Evolutionary conservation across 2,329 filamentous ascomycete genomes (phyloP).

Genomic region (Emericellopsis atlantica): DNA sequence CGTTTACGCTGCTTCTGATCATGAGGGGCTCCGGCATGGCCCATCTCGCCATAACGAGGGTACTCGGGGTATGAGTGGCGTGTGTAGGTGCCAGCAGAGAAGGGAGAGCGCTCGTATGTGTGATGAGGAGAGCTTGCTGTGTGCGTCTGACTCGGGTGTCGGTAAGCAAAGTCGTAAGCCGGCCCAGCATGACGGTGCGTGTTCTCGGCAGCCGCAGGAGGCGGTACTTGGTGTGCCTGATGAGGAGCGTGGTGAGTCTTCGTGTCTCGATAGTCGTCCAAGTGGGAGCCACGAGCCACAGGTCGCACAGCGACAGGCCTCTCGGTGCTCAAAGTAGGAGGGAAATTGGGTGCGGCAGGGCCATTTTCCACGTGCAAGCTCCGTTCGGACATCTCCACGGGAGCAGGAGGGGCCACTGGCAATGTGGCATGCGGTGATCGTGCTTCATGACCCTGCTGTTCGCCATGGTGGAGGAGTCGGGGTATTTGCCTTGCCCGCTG

Average conservation of each 20-base stretch:
- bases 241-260: neutral
- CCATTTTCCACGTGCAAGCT: conserved; percentile 14
- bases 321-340: conserved; percentile 22
- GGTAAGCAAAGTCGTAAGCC: no score
- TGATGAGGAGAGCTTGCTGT: conserved; percentile 27
- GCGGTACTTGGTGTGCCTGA: neutral
- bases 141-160: conserved; percentile 27
- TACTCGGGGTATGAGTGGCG: conserved; percentile 25
- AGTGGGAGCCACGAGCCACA: conserved; percentile 14
- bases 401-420: neutral
- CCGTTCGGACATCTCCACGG: conserved; percentile 20
- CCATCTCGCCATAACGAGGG: conserved; percentile 25
- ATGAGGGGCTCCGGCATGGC: conserved; percentile 19
- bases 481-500: conserved; percentile 31
- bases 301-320: conserved; percentile 16
- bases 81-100: conserved; percentile 25
- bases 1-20: conserved; percentile 47
- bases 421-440: neutral
- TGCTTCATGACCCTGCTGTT: conserved; percentile 8
- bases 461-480: conserved; percentile 28
- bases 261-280: conserved; percentile 21
- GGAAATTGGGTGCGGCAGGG: conserved; percentile 26
- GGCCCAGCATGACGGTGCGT: conserved; percentile 26
- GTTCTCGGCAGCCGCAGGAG: conserved; percentile 17
- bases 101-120: conserved; percentile 29